These are phyloP conservation scores for Quercus cerris DNA, from an alignment of 306 rosid species.

Conservation along the genomic window DNA sequence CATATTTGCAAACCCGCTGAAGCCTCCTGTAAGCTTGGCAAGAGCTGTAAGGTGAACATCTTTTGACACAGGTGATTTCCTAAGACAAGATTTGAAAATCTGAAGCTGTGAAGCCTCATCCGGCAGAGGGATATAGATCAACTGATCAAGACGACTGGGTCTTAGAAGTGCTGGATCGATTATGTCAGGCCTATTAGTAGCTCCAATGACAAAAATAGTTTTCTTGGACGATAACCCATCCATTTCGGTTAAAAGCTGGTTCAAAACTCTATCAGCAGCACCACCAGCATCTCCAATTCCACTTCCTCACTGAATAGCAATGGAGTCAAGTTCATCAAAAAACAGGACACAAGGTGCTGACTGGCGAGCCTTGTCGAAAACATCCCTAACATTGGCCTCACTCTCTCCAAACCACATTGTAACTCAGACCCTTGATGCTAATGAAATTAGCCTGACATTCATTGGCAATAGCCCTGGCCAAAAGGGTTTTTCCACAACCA, in stretches of 20 bases:
- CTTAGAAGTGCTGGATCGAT: slow-evolving; percentile 41
- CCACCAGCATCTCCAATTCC: slow-evolving; percentile 28
- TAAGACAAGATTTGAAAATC: slow-evolving; percentile 31
- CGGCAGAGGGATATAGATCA: slow-evolving; percentile 29
- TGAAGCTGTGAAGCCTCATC: slow-evolving; percentile 26
- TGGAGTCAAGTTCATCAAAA: slow-evolving; percentile 32
- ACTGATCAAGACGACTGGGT: slow-evolving; percentile 37
- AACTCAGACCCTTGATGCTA: slow-evolving; percentile 20
- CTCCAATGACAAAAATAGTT: slow-evolving; percentile 35
- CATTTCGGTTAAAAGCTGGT: slow-evolving; percentile 33
- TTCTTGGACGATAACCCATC: slow-evolving; percentile 31
- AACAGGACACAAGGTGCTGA: slow-evolving; percentile 37
- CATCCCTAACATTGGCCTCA: slow-evolving; percentile 33
- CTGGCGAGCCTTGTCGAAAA: slow-evolving; percentile 30
- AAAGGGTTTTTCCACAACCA: slow-evolving; percentile 35
- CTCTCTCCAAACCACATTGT: slow-evolving; percentile 34
- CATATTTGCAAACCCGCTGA: slow-evolving; percentile 21
- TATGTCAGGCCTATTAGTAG: slow-evolving; percentile 47
- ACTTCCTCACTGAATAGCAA: slow-evolving; percentile 33
- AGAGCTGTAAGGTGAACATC: slow-evolving; percentile 31
- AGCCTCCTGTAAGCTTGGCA: slow-evolving; percentile 24
- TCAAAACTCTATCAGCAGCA: slow-evolving; percentile 34
- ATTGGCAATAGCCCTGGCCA: slow-evolving; percentile 37
- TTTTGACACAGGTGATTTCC: slow-evolving; percentile 27
- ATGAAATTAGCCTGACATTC: slow-evolving; percentile 41